phyloP scores from a whole-genome alignment of 2,329 filamentous ascomycete species.

The Penicillium verrucosum region DNA sequence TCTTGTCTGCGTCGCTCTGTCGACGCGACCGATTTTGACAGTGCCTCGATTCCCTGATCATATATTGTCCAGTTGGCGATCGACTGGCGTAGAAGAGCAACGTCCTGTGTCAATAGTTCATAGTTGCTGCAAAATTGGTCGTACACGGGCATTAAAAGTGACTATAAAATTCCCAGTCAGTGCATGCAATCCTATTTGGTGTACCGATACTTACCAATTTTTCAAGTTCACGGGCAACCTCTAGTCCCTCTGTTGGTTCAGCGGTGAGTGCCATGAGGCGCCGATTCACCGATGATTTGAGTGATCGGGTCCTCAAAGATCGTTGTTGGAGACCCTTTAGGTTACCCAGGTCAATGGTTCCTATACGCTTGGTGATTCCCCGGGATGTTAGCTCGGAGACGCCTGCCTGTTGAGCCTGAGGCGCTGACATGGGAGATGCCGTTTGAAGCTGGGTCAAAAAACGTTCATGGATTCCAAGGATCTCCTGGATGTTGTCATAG shows the following conservation, averaged over 20 bases:
- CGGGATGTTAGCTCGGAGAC: constrained; percentile 20
- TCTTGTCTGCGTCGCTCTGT: constrained; percentile 61
- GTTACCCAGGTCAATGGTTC: constrained; percentile 47
- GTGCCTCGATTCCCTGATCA: constrained; percentile 78
- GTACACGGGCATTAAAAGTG: constrained; percentile 79
- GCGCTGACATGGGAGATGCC: constrained; percentile 59
- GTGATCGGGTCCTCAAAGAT: constrained; percentile 29
- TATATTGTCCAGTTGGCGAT: constrained; percentile 74
- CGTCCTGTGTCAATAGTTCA: constrained; percentile 76
- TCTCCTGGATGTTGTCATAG: constrained; percentile 73
- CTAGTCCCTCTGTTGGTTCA: constrained; percentile 52
- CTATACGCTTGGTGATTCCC: constrained; percentile 47
- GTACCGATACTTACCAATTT: constrained; percentile 43
- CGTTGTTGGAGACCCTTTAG: constrained; percentile 28
- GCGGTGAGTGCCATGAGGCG: constrained; percentile 42
- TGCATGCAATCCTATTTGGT: constrained; percentile 14
- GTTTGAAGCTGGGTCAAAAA: constrained; percentile 72
- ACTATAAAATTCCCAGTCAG: constrained; percentile 57
- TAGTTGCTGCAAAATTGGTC: constrained; percentile 91
- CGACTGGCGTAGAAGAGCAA: constrained; percentile 65
- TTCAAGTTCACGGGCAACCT: constrained; percentile 54
- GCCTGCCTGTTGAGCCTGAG: constrained; percentile 32
- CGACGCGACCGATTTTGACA: constrained; percentile 72
- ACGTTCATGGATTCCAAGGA: constrained; percentile 78
- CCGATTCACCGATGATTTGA: constrained; percentile 29